phyloP scores from a whole-genome alignment of 257 asterid genomes.

The Capsicum rhomboideum region DNA sequence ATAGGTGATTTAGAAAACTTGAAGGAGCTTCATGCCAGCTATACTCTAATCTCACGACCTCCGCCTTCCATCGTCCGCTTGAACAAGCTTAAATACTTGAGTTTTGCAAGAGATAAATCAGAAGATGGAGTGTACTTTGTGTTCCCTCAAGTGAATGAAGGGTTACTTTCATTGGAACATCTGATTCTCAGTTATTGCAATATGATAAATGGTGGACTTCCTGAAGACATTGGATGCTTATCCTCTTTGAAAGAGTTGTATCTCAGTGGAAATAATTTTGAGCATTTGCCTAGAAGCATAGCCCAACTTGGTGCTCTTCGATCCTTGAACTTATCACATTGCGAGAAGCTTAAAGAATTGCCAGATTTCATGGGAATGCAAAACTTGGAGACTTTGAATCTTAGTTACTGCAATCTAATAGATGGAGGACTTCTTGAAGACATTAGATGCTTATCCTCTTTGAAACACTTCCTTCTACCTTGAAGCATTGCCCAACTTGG shows the following conservation, averaged over 20 bases:
- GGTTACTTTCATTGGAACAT: neutral
- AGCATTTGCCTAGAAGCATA: too few relatives aligned
- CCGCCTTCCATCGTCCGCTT: neutral
- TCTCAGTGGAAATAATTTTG: too few relatives aligned
- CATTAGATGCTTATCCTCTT: neutral
- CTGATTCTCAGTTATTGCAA: too few relatives aligned
- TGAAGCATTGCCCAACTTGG: neutral
- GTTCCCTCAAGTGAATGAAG: neutral
- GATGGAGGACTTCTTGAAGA: neutral
- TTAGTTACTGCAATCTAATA: neutral
- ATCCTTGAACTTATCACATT: too few relatives aligned
- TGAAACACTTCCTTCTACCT: neutral
- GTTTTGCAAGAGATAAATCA: fast-evolving
- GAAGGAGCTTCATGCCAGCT: neutral
- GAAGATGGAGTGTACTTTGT: neutral
- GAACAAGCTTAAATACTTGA: neutral
- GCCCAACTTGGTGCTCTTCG: too few relatives aligned
- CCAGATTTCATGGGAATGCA: too few relatives aligned
- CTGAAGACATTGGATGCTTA: too few relatives aligned
- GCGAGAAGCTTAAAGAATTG: too few relatives aligned
- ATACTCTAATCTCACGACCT: neutral
- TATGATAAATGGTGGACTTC: too few relatives aligned
- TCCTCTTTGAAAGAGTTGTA: too few relatives aligned
- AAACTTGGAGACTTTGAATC: neutral
- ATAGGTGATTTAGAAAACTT: neutral